Conservation (phyloP, 257 asterid genomes). For the Penstemon davidsonii region DNA sequence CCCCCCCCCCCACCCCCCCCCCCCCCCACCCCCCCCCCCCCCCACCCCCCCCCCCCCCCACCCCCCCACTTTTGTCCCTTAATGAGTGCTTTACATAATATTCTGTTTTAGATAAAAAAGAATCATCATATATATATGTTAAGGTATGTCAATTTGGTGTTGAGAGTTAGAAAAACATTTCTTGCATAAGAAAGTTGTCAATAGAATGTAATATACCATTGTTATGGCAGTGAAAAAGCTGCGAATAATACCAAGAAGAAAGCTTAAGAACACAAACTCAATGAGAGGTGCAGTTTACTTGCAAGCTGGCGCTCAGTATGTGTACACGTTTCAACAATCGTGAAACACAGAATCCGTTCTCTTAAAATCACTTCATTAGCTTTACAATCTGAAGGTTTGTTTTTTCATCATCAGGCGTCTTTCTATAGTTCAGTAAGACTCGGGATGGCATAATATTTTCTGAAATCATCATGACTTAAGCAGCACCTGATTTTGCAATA, state of each 20-base stretch:
- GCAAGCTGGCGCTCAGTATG: slow-evolving; percentile 93
- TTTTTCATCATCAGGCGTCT: slow-evolving; percentile 12
- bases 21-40: too few relatives aligned
- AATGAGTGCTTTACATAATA: not conserved
- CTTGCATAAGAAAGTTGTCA: slow-evolving; percentile 3
- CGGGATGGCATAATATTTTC: not conserved
- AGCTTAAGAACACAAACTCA: slow-evolving; percentile 68
- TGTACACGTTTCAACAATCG: slow-evolving; percentile 75
- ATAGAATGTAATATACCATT: not conserved
- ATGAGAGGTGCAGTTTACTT: slow-evolving; percentile 66
- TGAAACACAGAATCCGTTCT: slow-evolving; percentile 73
- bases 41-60: too few relatives aligned
- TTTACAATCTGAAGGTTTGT: slow-evolving; percentile 70
- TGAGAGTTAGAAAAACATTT: not conserved
- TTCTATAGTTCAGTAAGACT: slow-evolving; percentile 5
- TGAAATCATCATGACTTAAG: slow-evolving; percentile 3
- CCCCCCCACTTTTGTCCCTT: slow-evolving; percentile 13
- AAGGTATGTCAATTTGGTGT: not conserved
- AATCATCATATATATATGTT: not conserved
- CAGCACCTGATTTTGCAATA: not conserved
- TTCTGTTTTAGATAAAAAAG: not conserved
- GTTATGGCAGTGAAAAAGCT: slow-evolving; percentile 77
- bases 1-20: too few relatives aligned
- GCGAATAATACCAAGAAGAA: slow-evolving; percentile 75
- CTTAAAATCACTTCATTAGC: slow-evolving; percentile 58